Evolutionary conservation across 179 eudicot genomes (phyloP), one percentile per base, ranked within the genome.

Genomic region (Gypsophila paniculata): DNA sequence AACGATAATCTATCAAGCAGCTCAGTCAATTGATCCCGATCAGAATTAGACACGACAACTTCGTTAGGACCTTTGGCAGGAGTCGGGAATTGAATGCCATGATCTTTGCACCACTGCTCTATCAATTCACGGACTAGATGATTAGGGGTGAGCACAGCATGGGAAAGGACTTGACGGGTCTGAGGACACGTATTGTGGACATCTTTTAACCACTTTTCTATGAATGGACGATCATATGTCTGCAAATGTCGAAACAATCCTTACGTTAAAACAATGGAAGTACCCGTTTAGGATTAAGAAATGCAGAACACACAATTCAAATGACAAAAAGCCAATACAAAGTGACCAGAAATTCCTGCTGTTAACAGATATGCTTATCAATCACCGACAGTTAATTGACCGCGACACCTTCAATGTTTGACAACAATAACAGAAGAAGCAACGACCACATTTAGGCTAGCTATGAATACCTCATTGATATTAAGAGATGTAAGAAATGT

Each of bases 161-260:
- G 88, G 9, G 89, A 80, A 9, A 92, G 87, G 58, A 90, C 89
- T 76, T 88, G 87, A 49, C 86, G 88, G 8, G 95, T 89, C 58
- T 63, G 77, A 25, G 98, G 96, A 75, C 96, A 90, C 7, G 86
- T 86, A 72, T 85, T 64, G 14, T 87, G 77, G 26, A 94, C 95
- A 14, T 84, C 76, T 75, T 86, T 87, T 51, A 92, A 69, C 91
- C 96, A 90, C 73, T 81, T 86, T 55, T 89, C 85, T 61, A 93
- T 91, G 77, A 83, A 91, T 2, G 84, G 78, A 44, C 97, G 85
- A 72, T 93, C 98, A 77, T 82, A 93, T 15, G 98, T 93, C 97
- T 93, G 91, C 77, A 72, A 34, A 49, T 59, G 29, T 0, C 67
- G 48, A 61, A 74, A 36, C 61, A 51, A n/a, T 19, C 13, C 8